Base-by-base conservation (phyloP, 768 basidiomycete species). In the Neoboletus brunneissimus region DNA sequence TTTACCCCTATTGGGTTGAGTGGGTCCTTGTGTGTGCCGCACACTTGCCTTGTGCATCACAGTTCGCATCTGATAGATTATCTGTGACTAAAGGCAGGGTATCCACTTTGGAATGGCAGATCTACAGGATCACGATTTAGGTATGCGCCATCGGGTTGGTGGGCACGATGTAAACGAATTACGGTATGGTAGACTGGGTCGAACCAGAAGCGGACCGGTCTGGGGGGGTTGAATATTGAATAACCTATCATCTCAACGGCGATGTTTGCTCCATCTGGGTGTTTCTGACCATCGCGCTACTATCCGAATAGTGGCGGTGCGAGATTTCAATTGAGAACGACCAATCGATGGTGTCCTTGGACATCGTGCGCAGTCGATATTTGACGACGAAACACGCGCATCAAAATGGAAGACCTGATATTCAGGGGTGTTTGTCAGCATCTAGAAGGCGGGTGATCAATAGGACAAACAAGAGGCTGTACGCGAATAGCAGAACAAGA, bases 351-450 rank as follows among this genome's bases (percentile, higher is more conserved):
- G 38, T 34, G 48, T 55, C 49, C 48, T 62, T 64, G 37, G 41
- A 58, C 53, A 70, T 68, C 69, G 64, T 67, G 53, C 69, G 67
- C 56, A 71, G 68, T 67, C 48, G 55, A 52, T 44, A 68, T 69
- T 67, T 66, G 67, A 70, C 59, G 58, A 66, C 55, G 48, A 46
- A 67, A 70, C 70, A 71, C 72, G 70, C 70, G 72, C 72, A 71
- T 71, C 70, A 71, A 46, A 71, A 71, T 71, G 70, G 70, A 71
- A 73, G 70, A 59, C 41, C 44, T 50, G 56, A 59, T 59, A 55
- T 60, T 58, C 67, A 73, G 70, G 66, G 65, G 61, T 57, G 60
- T 56, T 52, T 57, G 51, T 58, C 31, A 29, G 41, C 51, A 46
- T 44, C 57, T 44, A 55, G 62, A 68, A 67, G 58, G 41, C 48